A percentile compares a stretch with the other conserved stretches of the same genome.
Evolutionary conservation across 352 stramenopile species (phyloP).

Genomic region (Phytophthora uliginosa): DNA sequence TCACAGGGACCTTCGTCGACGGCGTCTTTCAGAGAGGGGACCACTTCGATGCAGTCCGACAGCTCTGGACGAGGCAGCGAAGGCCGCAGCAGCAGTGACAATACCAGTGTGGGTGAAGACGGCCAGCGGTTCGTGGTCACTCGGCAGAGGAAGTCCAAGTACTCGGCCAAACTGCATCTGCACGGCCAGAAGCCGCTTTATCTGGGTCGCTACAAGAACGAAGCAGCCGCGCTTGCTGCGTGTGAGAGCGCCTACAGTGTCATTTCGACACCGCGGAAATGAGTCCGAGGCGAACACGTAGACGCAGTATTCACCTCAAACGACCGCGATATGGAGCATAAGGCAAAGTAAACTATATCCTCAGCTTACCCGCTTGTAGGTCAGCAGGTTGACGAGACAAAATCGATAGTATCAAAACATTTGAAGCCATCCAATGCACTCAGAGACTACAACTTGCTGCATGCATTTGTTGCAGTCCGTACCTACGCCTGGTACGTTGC

Average conservation of each 20-base stretch:
- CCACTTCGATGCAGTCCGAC: slow-evolving; percentile 15
- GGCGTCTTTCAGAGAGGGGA: slow-evolving; percentile 20
- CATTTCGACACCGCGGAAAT: slow-evolving; percentile 68
- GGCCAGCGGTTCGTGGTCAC: slow-evolving; percentile 58
- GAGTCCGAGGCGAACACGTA: background rate
- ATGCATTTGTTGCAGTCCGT: no score
- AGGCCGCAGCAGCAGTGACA: slow-evolving; percentile 28
- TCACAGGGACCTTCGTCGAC: slow-evolving; percentile 16
- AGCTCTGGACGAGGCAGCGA: slow-evolving; percentile 31
- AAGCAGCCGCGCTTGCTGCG: slow-evolving; percentile 64
- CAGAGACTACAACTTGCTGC: no score
- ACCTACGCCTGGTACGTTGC: slow-evolving; percentile 16
- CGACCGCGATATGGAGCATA: background rate
- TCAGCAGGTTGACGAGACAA: no score
- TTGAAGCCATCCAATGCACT: no score
- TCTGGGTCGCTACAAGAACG: slow-evolving; percentile 70
- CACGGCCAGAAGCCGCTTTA: slow-evolving; percentile 76
- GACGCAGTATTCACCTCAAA: background rate
- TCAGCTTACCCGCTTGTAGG: background rate
- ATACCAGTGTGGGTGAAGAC: slow-evolving; percentile 11
- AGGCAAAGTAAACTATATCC: slow-evolving; percentile 10
- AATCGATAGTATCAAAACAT: no score
- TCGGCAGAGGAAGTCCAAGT: slow-evolving; percentile 68
- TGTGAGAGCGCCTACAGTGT: slow-evolving; percentile 67
- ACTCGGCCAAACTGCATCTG: slow-evolving; percentile 67